These are phyloP conservation scores for Limonium bicolor DNA, from an alignment of 148 eudicot genomes.

Conservation along the genomic window DNA sequence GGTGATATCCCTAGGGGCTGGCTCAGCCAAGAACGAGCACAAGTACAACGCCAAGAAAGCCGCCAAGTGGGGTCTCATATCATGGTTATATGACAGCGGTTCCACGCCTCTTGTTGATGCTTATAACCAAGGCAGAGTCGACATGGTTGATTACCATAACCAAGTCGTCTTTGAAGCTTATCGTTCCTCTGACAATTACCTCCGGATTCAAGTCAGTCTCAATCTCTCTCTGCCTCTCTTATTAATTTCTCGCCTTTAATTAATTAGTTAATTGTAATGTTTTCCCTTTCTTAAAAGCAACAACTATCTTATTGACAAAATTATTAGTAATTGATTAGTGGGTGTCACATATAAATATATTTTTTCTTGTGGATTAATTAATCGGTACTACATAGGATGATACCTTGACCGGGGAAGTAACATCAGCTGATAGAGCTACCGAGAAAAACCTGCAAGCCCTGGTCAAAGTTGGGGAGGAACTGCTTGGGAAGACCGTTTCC, in stretches of 20 bases:
- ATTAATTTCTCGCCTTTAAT: no score
- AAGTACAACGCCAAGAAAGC: constrained; percentile 20
- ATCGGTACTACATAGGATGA: constrained; percentile 22
- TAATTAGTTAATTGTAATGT: no score
- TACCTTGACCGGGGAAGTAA: constrained; percentile 16
- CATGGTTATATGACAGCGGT: constrained; percentile 29
- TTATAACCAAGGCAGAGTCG: constrained; percentile 17
- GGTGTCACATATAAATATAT: not conserved
- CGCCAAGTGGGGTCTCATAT: constrained; percentile 38
- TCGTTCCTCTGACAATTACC: constrained; percentile 24
- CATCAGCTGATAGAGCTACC: constrained; percentile 21
- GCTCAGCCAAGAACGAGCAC: constrained; percentile 16
- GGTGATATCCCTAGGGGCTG: constrained; percentile 43
- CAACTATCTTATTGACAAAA: no score
- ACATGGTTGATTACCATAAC: constrained; percentile 32
- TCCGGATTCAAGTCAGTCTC: constrained; percentile 54
- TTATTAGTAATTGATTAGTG: no score
- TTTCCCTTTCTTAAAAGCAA: no score
- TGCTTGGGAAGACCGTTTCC: constrained; percentile 27
- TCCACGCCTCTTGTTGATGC: constrained; percentile 23
- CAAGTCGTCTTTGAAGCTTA: constrained; percentile 30
- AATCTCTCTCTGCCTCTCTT: no score
- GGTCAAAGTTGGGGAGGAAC: constrained; percentile 26
- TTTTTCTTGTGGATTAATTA: not conserved
- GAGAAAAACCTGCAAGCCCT: constrained; percentile 22